Percentiles rank a stretch among this genome's conserved stretches.
Evolutionary conservation across 83 land plant species (phyloP).

Genomic region (Diphasiastrum complanatum): DNA sequence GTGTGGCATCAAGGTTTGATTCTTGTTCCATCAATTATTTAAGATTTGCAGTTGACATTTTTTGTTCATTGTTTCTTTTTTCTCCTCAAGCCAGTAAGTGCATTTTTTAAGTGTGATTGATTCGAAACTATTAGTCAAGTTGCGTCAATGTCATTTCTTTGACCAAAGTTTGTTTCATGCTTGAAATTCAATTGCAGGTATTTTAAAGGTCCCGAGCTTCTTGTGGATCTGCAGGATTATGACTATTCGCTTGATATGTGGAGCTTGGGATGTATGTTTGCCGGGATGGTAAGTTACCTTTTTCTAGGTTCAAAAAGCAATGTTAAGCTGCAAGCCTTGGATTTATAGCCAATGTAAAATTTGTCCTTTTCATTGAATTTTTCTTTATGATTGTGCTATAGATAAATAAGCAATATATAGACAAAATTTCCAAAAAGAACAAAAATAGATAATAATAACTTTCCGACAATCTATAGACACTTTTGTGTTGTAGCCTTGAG

Average conservation of each 20-base stretch:
- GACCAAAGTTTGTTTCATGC: no score
- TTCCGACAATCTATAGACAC: no score
- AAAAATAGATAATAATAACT: no score
- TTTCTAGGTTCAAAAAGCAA: neutral
- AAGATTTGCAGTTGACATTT: neutral
- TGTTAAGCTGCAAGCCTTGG: neutral
- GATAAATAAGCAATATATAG: no score
- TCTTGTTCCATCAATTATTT: neutral
- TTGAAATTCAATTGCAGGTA: no score
- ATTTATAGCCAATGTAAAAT: neutral
- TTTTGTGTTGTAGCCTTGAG: no score
- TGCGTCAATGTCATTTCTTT: no score
- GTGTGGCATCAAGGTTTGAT: slow-evolving; percentile 69
- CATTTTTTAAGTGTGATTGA: neutral
- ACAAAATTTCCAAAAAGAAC: no score
- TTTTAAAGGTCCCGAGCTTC: slow-evolving; percentile 80
- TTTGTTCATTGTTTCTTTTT: neutral
- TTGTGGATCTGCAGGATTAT: slow-evolving; percentile 79
- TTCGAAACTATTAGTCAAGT: neutral
- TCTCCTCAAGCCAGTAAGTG: neutral
- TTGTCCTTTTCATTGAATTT: neutral
- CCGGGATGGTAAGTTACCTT: slow-evolving; percentile 55
- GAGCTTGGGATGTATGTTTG: slow-evolving; percentile 88
- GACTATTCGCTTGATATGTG: slow-evolving; percentile 77
- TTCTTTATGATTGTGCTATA: neutral